Evolutionary conservation across 2,329 filamentous ascomycete species (phyloP), one percentile per base, ranked within the genome.

Genomic region (Drechslera avenae): DNA sequence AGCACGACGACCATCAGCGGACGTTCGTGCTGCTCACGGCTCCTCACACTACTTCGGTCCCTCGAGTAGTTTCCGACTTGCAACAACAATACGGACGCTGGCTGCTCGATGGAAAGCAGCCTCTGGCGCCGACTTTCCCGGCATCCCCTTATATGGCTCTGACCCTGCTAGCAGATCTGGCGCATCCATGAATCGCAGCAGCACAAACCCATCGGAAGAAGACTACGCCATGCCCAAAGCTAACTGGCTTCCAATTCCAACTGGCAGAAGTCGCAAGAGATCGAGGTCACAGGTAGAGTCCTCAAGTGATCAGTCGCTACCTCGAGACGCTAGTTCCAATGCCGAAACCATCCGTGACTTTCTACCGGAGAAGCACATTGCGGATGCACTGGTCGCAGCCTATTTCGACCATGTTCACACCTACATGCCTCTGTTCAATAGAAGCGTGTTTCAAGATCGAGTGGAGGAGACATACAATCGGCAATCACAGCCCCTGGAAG

Each of bases 351-450:
- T 66, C 12, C 62, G 48, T 17, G 58, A 62, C 21, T 64, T 47
- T 60, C 52, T 78, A 12, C 76, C 75, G 1, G 50, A 66, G 1
- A 69, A 63, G 37, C 64, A 71, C 3, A 64, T 72, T 16, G 69
- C 75, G 2, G 75, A 78, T 48, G 60, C 67, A 4, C 72, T 76
- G 6, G 55, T 76, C 1, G 54, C 69, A 1, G 73, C 75, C 2
- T 78, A 72, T 56, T 78, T 78, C 47, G 67, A 73, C 28, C 52
- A 54, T 4, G 67, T 78, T 13, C 75, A 78, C 49, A 72, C 62
- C 17, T 61, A 57, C 28, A 48, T 76, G 46, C 68, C 76, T 17
- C 28, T 78, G 2, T 76, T 78, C 44, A 72, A 76, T 17, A 68
- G 67, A n/a, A 68, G 66, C 12, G 72, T 73, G 14, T 78, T 78